Base-by-base conservation (phyloP, 768 basidiomycete species). In the Leucosporidium scottii region DNA sequence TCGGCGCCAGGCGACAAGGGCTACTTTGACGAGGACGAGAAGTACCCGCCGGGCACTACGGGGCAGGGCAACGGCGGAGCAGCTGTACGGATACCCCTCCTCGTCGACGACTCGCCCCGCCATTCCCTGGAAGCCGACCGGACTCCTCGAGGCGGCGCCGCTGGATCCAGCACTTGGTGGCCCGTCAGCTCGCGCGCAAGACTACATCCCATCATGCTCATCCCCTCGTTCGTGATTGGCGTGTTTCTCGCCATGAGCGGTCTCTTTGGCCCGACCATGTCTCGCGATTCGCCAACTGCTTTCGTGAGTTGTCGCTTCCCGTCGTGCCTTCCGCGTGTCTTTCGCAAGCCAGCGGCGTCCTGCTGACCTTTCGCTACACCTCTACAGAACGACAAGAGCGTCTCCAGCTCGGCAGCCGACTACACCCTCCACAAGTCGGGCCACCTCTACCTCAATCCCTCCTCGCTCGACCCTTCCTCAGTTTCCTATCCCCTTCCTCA, bases 371-470 rank as follows among this genome's bases (percentile, higher is more conserved):
- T 36, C 34, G 34, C 12, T 28, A 7, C 28, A 30, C 31, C 18
- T 34, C 55, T 31, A 10, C 30, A 30, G 55, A 21, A 34, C 30
- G 39, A 57, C n/a, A 2, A 5, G 17, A 27, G 48, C 21, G n/a
- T 50, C 53, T 15, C 15, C 17, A 13, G 27, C 13, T 12, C 10
- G 7, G 2, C 17, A 3, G 56, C 50, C n/a, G 58, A 66, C 57
- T 72, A 69, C 59, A 67, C 67, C 30, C 6, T 68, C 12, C 71
- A 73, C 28, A 21, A 56, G n/a, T 67, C 65, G 12, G 71, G 71
- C 1, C 71, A 69, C 59, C 56, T 73, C 27, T 73, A 55, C 61
- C 61, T 73, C 55, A 44, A 56, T 4, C 71, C 68, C 4, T 39
- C 59, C 25, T 65, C 68, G 3, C 59, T 73, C 27, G n/a, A 59